Conservation (phyloP, 2,329 filamentous ascomycete genomes). For the Alternaria gaisen region DNA sequence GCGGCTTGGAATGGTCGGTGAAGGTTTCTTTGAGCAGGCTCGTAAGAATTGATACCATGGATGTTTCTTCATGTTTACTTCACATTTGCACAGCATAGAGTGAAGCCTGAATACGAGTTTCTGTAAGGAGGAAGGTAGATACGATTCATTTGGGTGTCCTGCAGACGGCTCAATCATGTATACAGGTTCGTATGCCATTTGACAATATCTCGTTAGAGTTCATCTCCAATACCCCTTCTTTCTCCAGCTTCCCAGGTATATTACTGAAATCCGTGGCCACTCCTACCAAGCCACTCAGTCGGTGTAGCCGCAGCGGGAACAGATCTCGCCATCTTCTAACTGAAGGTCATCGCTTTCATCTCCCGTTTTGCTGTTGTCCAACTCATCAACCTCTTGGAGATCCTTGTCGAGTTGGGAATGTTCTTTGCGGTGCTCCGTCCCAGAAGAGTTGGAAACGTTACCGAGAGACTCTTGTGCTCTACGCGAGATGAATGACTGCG, state of each 20-base stretch:
- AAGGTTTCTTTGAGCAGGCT: neutral
- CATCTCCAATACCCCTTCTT: neutral
- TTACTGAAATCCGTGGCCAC: neutral
- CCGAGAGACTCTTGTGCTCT: conserved; percentile 26
- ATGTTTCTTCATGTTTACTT: neutral
- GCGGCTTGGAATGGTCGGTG: conserved; percentile 6
- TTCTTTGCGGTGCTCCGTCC: conserved; percentile 14
- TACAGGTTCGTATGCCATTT: conserved; percentile 1
- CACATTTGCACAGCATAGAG: neutral
- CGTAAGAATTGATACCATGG: conserved; percentile 14
- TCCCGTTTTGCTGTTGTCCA: neutral
- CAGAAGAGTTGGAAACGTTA: conserved; percentile 20
- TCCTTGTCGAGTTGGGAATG: conserved; percentile 6
- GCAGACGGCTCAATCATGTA: neutral
- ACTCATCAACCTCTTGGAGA: neutral
- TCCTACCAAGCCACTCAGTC: neutral
- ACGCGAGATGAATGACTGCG: conserved; percentile 17
- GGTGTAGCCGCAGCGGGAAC: no score
- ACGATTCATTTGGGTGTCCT: neutral
- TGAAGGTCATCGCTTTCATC: neutral
- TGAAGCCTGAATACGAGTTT: neutral
- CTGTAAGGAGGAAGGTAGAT: neutral
- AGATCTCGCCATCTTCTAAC: neutral
- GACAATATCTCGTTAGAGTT: neutral
- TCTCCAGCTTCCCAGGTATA: neutral